Conservation (phyloP, 768 basidiomycete genomes). For the Dioszegia crocea region DNA sequence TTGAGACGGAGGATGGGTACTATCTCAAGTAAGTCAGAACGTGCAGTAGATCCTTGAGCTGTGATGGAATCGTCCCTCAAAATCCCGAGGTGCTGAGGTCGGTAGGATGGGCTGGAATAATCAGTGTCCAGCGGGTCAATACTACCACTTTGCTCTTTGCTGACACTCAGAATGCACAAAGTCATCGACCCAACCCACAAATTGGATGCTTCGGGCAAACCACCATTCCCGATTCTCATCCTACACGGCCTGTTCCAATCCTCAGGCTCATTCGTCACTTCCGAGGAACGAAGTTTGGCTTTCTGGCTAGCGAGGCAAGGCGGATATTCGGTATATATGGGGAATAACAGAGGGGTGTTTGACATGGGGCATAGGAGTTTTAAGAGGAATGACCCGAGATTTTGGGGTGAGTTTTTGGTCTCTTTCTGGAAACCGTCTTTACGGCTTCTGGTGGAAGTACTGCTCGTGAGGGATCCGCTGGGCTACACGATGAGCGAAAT, state of each 20-base stretch:
- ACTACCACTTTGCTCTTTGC: background rate
- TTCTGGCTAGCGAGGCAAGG: conserved; percentile 57
- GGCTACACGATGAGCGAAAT: too few relatives aligned
- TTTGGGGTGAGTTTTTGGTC: conserved; percentile 52
- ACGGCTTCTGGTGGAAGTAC: too few relatives aligned
- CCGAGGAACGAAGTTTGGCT: conserved; percentile 55
- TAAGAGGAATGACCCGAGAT: conserved; percentile 52
- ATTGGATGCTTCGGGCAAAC: background rate
- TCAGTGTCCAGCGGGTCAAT: too few relatives aligned
- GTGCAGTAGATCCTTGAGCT: too few relatives aligned
- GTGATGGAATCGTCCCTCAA: too few relatives aligned
- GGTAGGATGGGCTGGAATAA: too few relatives aligned
- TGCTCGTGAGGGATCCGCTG: too few relatives aligned
- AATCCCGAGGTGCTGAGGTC: too few relatives aligned
- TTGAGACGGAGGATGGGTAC: conserved; percentile 56
- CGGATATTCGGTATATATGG: conserved; percentile 53
- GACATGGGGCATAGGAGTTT: conserved; percentile 55
- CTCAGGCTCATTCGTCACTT: conserved; percentile 55
- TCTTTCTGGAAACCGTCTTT: too few relatives aligned
- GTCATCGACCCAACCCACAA: conserved; percentile 49
- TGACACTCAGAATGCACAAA: conserved; percentile 43
- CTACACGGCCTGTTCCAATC: conserved; percentile 57
- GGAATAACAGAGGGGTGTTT: conserved; percentile 55
- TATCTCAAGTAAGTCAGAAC: conserved; percentile 50
- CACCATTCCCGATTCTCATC: conserved; percentile 52